Conservation (phyloP, 371 early-diverging fungal genomes). For the Apophysomyces ossiformis region DNA sequence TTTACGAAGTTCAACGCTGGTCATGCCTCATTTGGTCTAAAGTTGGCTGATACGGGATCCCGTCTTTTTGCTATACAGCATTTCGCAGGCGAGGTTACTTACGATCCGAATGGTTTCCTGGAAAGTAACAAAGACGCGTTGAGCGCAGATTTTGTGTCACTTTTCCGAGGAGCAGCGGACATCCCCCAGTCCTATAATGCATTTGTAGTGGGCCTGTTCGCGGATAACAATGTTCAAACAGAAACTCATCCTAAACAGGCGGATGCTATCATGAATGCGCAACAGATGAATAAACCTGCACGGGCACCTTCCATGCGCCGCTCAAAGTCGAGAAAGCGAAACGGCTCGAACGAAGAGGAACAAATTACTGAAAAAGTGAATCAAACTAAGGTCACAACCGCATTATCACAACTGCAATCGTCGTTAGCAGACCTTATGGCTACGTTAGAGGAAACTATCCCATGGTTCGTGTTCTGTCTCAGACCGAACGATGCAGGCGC, state of each 20-base stretch:
- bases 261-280: constrained; percentile 58
- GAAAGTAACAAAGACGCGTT: constrained; percentile 69
- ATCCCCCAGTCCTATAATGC: constrained; percentile 48
- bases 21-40: constrained; percentile 34
- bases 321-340: constrained; percentile 26
- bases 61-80: constrained; percentile 74
- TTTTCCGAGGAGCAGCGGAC: constrained; percentile 62
- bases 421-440: constrained; percentile 76
- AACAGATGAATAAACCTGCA: constrained; percentile 58
- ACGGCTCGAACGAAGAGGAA: constrained; percentile 3
- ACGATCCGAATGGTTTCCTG: constrained; percentile 71
- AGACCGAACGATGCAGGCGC: constrained; percentile 64
- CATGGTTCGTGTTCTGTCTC: constrained; percentile 86
- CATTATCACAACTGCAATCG: constrained; percentile 64
- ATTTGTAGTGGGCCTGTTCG: constrained; percentile 53
- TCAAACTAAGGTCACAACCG: constrained; percentile 27
- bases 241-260: constrained; percentile 61
- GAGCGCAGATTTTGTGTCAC: constrained; percentile 74
- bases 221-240: constrained; percentile 31
- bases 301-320: constrained; percentile 50
- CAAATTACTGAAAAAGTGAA: constrained; percentile 38
- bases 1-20: constrained; percentile 28
- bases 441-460: constrained; percentile 74
- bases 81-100: constrained; percentile 70
- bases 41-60: constrained; percentile 36